Conservation (phyloP, 2,329 filamentous ascomycete species). For the Diatrype stigma region DNA sequence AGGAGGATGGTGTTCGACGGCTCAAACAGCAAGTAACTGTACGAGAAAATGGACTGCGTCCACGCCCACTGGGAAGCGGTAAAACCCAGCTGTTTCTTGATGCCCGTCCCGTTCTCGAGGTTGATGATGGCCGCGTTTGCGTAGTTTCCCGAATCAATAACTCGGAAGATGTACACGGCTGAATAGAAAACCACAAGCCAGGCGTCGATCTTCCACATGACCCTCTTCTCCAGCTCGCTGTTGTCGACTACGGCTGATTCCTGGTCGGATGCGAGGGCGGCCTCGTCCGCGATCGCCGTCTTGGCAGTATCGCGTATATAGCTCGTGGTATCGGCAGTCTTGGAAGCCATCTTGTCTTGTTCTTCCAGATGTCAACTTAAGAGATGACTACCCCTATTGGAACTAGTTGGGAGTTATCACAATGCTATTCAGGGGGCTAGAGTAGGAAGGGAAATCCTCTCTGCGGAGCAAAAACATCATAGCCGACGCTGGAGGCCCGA, state of each 20-base stretch:
- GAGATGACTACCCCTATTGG: too few relatives aligned
- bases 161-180: constrained; percentile 34
- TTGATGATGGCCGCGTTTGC: constrained; percentile 38
- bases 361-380: not conserved
- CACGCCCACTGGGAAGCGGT: constrained; percentile 32
- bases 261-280: not conserved
- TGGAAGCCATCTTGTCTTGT: constrained; percentile 8
- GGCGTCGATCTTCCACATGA: constrained; percentile 31
- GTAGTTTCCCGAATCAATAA: constrained; percentile 35
- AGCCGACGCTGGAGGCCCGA: too few relatives aligned
- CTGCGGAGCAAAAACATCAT: too few relatives aligned
- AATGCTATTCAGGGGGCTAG: too few relatives aligned
- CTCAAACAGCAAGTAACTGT: constrained; percentile 35
- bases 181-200: constrained; percentile 32
- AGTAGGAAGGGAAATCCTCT: too few relatives aligned
- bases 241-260: constrained; percentile 3
- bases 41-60: constrained; percentile 36
- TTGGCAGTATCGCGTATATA: not conserved
- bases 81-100: constrained; percentile 33
- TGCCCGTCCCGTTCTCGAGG: constrained; percentile 33
- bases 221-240: constrained; percentile 22
- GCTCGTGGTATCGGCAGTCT: not conserved
- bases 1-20: constrained; percentile 34
- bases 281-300: constrained; percentile 6
- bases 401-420: too few relatives aligned